These are phyloP conservation scores for Ogataea trehalophila DNA, from an alignment of 805 yeast genomes.

Conservation along the genomic window DNA sequence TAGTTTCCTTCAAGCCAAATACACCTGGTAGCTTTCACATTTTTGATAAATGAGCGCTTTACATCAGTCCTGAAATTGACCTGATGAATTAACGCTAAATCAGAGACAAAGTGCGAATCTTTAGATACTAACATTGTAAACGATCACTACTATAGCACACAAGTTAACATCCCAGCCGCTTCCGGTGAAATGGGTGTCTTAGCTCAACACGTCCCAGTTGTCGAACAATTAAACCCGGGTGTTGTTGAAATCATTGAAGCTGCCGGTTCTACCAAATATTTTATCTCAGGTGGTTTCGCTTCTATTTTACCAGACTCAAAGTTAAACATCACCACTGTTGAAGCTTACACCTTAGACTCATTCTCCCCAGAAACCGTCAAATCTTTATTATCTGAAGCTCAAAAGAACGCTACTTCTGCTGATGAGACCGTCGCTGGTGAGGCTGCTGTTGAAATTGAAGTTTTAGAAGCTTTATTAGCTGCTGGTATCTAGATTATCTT, in stretches of 20 bases:
- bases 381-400: constrained; percentile 85
- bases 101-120: too few species aligned
- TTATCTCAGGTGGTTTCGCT: constrained; percentile 95
- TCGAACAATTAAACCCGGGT: constrained; percentile 96
- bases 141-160: constrained; percentile 33
- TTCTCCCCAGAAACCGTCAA: constrained; percentile 78
- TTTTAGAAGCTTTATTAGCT: constrained; percentile 86
- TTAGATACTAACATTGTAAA: constrained; percentile 1
- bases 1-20: too few species aligned
- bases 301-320: constrained; percentile 92
- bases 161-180: constrained; percentile 93
- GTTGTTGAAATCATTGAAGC: constrained; percentile 85
- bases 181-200: constrained; percentile 96
- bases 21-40: too few species aligned
- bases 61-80: too few species aligned
- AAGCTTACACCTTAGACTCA: constrained; percentile 88
- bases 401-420: constrained; percentile 77
- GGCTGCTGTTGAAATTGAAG: constrained; percentile 94
- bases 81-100: too few species aligned
- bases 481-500: constrained; percentile 34
- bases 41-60: too few species aligned
- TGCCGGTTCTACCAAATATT: constrained; percentile 70
- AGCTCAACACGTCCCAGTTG: constrained; percentile 96
- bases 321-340: constrained; percentile 86
- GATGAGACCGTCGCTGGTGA: constrained; percentile 90